Conservation (phyloP, 2,329 filamentous ascomycete species). For the Penicillium sp. region DNA sequence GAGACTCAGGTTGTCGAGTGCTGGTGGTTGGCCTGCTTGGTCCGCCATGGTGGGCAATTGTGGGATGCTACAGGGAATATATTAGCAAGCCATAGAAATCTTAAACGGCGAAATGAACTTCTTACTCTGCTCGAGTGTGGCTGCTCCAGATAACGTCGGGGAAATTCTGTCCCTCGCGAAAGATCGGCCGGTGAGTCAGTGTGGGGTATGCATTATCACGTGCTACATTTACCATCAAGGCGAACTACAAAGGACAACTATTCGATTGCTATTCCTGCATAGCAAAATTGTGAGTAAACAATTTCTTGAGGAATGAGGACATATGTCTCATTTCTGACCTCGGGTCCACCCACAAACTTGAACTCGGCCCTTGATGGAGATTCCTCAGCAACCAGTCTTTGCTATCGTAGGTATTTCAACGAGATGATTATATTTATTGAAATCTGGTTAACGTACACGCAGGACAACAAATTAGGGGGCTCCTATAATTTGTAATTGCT, state of each 20-base stretch:
- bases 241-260: too few species aligned
- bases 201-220: not conserved
- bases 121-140: conserved; percentile 18
- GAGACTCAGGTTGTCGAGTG: conserved; percentile 38
- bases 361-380: too few species aligned
- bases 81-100: not conserved
- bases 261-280: too few species aligned
- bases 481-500: not conserved
- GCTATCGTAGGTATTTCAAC: too few species aligned
- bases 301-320: too few species aligned
- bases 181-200: conserved; percentile 13
- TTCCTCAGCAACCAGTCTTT: too few species aligned
- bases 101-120: not conserved
- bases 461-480: not conserved
- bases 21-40: conserved; percentile 45
- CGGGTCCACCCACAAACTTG: too few species aligned
- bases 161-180: conserved; percentile 15
- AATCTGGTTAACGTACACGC: too few species aligned
- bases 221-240: too few species aligned
- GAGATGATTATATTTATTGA: too few species aligned
- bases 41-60: conserved; percentile 51
- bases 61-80: not conserved
- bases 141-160: conserved; percentile 4
- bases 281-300: too few species aligned
- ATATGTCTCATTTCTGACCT: too few species aligned